Base-by-base conservation (phyloP, 2,329 filamentous ascomycete species). In the Eutypa lata region DNA sequence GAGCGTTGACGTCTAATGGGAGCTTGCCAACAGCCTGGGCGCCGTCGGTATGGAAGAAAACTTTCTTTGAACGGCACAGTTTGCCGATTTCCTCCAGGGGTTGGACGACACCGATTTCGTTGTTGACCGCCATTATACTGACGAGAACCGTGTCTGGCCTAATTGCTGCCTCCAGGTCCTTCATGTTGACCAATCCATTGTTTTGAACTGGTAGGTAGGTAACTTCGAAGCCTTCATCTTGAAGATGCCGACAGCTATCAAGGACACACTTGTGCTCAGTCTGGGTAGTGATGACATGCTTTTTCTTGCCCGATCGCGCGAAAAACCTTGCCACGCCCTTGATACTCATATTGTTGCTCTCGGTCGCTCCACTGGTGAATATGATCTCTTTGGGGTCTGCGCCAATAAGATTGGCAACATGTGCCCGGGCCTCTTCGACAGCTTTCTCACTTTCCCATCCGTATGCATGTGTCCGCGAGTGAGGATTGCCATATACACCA, bases 291-390 rank as follows among this genome's bases (percentile, higher is more conserved):
- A 99, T 91, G 67, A 99, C 93, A 73, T 99, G 94, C 76, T 89
- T 96, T 85, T 97, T 97, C 84, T 97, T 97, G 64, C 91, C 92
- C 2, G 84, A 86, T 53, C 90, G 85, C 60, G 91, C 91, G 70
- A 97, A 97, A 76, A 99, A 99, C 58, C 93, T 83, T 19, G 94
- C 92, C 8, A 99, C 93, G 58, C 94, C 94, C 76, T 99, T 99
- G 76, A 99, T 91, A 73, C 91, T 96, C 94, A 99, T 99, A 67
- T 99, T 99, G 75, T 99, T 99, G 69, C 91, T 97, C 77, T 99
- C 94, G 0, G 94, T 99, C 16, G 94, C 94, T 51, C 94, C 94
- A 65, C 92, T 97, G 7, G 94, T 99, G 75, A 99, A 97, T 65
- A 99, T 95, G 60, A 99, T 97, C 71, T 99, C 94, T 74, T 99